Evolutionary conservation across 805 yeast species (phyloP), one percentile per base, ranked within the genome.

Genomic region (Candida qinlingensis): DNA sequence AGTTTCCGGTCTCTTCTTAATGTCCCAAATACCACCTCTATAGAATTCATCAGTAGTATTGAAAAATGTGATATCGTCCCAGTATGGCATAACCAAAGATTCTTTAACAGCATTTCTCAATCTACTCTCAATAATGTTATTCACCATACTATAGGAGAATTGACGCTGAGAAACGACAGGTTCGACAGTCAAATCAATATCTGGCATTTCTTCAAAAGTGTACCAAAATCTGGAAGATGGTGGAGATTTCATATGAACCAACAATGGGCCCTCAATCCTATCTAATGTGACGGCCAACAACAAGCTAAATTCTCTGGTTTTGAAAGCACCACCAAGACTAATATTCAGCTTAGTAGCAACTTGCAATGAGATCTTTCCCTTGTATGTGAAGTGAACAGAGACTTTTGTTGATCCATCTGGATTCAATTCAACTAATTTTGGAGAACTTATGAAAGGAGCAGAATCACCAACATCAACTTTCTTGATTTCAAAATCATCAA

Each of bases 21-120:
- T 71, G 54, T 85, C 90, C 98, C 98, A 92, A 27, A 92, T 80
- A 13, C 99, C 99, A 44, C 97, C 99, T 54, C 97, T 77, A 64
- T 81, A 94, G 11, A 88, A 66, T 54, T 88, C 96, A 37, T 67
- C 74, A 3, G 58, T 39, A 0, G 97, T 81, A 47, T 79, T 71
- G 59, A 74, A 85, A 60, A 87, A 85, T 0, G 82, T 79, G 38
- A 89, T 65, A 62, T 92, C 98, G 64, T 92, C 98, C 90, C 89
- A 85, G 58, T 74, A 81, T 2, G 99, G 99, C 33, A 79, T 65
- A 0, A 94, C 98, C 42, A 94, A 67, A 7, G 94, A 78, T 34
- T 87, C 94, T 52, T 75, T 80, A 37, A 92, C 73, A 1, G 90
- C 86, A 43, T 88, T 96, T 49, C 83, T 80, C 53, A 92, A 79